These are phyloP conservation scores for Silybum marianum DNA, from an alignment of 129 eudicot genomes.

Conservation along the genomic window DNA sequence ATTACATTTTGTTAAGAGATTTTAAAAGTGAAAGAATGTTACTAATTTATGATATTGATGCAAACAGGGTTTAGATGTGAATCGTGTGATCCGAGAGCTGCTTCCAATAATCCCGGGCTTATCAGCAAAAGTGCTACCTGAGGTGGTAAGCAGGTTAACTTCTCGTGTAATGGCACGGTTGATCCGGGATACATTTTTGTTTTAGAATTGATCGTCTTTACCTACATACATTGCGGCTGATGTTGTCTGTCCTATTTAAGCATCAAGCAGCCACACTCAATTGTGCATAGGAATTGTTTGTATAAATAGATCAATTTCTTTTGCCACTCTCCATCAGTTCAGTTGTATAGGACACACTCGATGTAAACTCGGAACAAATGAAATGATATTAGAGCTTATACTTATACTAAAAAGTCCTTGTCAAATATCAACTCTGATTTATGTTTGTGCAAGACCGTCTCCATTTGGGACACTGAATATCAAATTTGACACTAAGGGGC, in stretches of 20 bases:
- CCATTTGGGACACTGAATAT: background rate
- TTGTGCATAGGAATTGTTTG: slow-evolving; percentile 29
- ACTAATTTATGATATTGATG: background rate
- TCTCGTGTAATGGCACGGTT: slow-evolving; percentile 82
- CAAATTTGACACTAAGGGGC: background rate
- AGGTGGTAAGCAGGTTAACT: slow-evolving; percentile 69
- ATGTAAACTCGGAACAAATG: slow-evolving; percentile 23
- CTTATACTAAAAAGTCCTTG: background rate
- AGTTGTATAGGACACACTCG: slow-evolving; percentile 23
- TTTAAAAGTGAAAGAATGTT: background rate
- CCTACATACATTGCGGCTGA: no score
- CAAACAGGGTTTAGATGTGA: slow-evolving; percentile 63
- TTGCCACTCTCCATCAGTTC: slow-evolving; percentile 19
- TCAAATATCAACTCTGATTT: background rate
- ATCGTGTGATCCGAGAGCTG: slow-evolving; percentile 66
- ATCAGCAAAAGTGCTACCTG: slow-evolving; percentile 80
- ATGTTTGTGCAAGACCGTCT: background rate
- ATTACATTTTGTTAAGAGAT: background rate
- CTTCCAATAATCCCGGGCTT: slow-evolving; percentile 85
- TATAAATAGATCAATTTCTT: slow-evolving; percentile 12
- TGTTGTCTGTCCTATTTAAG: background rate
- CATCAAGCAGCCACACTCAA: slow-evolving; percentile 19
- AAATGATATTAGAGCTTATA: background rate
- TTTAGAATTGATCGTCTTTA: background rate
- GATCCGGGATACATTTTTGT: slow-evolving; percentile 72